Percentiles rank a stretch among this genome's conserved stretches.
phyloP scores from a whole-genome alignment of 345 rosid species.

The Chamaenerion angustifolium region DNA sequence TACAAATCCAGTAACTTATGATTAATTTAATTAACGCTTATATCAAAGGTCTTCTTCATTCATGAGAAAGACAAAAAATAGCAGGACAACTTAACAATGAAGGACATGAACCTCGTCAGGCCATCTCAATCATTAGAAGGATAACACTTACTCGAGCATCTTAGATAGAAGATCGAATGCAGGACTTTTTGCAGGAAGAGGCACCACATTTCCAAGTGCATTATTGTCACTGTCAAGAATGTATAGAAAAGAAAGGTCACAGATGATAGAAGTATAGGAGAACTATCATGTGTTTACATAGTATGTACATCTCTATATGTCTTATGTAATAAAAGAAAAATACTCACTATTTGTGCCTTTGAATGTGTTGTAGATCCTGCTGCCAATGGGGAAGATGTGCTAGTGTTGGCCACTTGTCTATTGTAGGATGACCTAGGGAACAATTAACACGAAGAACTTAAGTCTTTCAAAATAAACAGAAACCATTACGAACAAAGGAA shows the following conservation, averaged over 20 bases:
- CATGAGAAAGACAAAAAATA: neutral
- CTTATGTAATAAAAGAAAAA: neutral
- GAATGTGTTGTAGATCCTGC: conserved; percentile 59
- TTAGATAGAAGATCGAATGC: conserved; percentile 77
- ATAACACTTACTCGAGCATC: conserved; percentile 53
- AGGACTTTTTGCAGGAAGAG: conserved; percentile 42
- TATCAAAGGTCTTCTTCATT: neutral
- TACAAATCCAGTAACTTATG: too few species aligned
- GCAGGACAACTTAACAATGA: too few species aligned
- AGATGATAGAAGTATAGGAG: neutral
- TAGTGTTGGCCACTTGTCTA: conserved; percentile 89
- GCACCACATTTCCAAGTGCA: conserved; percentile 60
- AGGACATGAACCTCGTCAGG: too few species aligned
- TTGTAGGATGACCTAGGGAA: conserved; percentile 62
- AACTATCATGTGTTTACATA: neutral
- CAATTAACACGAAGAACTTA: neutral
- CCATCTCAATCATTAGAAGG: neutral
- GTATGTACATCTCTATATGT: too few species aligned
- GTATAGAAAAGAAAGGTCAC: neutral
- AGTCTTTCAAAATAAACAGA: neutral
- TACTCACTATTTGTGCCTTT: conserved; percentile 50
- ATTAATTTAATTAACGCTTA: too few species aligned
- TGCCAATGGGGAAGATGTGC: conserved; percentile 87
- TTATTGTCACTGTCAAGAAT: conserved; percentile 26
- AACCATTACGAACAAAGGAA: neutral